phyloP scores from a whole-genome alignment of 106 monocot species.

The Phalaenopsis equestris region DNA sequence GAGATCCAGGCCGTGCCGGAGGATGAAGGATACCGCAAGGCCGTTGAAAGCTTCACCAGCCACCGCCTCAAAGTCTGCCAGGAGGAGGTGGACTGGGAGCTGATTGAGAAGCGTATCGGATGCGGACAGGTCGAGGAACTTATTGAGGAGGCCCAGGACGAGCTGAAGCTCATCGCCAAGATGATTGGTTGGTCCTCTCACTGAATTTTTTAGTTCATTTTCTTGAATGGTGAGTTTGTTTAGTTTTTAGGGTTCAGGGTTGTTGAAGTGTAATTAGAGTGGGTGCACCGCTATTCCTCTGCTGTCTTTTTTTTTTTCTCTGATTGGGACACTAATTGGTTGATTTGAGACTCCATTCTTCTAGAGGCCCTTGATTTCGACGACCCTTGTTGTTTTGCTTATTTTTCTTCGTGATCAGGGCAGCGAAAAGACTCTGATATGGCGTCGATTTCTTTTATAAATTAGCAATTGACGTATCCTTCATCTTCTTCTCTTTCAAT shows the following conservation, averaged over 20 bases:
- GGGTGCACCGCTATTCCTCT: not conserved
- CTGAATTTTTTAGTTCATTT: not conserved
- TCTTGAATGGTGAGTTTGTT: not conserved
- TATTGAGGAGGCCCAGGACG: constrained; percentile 93
- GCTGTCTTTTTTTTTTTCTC: not conserved
- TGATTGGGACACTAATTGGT: not conserved
- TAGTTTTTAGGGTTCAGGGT: not conserved
- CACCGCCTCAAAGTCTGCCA: constrained; percentile 68
- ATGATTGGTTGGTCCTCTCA: constrained; percentile 57
- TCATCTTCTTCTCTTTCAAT: no score
- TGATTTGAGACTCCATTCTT: not conserved
- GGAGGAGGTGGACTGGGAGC: constrained; percentile 86
- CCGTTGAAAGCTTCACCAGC: constrained; percentile 81
- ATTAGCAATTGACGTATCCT: not conserved
- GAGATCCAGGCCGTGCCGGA: constrained; percentile 82
- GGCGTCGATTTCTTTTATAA: not conserved
- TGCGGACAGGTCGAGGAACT: constrained; percentile 99
- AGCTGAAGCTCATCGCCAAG: constrained; percentile 77
- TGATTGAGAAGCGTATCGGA: constrained; percentile 69
- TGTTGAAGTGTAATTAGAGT: not conserved
- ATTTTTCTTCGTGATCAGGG: not conserved
- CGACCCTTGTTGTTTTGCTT: not conserved
- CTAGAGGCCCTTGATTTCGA: not conserved
- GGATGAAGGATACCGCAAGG: constrained; percentile 85
- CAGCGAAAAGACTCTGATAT: not conserved